Conservation (phyloP, 129 eudicot genomes). For the Rutidosis leptorrhynchoides region DNA sequence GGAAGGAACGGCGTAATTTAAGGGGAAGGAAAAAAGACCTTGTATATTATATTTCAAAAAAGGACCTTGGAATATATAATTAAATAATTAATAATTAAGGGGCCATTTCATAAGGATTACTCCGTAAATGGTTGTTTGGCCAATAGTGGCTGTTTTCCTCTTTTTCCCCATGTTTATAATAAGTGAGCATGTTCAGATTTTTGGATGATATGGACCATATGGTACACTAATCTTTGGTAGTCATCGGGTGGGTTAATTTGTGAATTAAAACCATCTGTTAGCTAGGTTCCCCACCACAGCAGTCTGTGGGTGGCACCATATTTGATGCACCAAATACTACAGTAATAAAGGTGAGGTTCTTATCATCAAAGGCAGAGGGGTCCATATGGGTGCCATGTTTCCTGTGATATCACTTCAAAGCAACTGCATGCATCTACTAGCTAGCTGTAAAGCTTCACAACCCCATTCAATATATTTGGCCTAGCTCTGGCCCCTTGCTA, state of each 20-base stretch:
- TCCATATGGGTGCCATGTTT: constrained; percentile 28
- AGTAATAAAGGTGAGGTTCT: constrained; percentile 7
- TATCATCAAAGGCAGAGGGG: constrained; percentile 32
- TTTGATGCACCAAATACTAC: constrained; percentile 20
- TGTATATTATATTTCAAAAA: too few relatives aligned
- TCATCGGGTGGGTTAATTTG: constrained; percentile 9
- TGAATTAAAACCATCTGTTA: neutral
- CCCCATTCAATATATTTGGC: constrained; percentile 21
- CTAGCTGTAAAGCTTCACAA: constrained; percentile 52
- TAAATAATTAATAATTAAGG: too few relatives aligned
- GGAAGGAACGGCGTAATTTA: constrained; percentile 35
- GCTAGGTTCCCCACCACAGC: constrained; percentile 15
- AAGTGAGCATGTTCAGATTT: too few relatives aligned
- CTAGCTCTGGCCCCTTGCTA: constrained; percentile 21
- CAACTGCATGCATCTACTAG: constrained; percentile 40
- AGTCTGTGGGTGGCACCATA: constrained; percentile 25
- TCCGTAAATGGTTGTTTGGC: neutral
- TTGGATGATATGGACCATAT: too few relatives aligned
- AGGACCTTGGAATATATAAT: too few relatives aligned
- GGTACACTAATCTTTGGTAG: neutral
- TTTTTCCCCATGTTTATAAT: neutral
- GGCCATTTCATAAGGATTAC: neutral
- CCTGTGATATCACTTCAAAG: constrained; percentile 46
- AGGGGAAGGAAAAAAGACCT: constrained; percentile 5
- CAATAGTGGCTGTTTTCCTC: neutral